These are phyloP conservation scores for Lasiosphaeria hispida DNA, from an alignment of 495 filamentous ascomycete species.

Conservation along the genomic window DNA sequence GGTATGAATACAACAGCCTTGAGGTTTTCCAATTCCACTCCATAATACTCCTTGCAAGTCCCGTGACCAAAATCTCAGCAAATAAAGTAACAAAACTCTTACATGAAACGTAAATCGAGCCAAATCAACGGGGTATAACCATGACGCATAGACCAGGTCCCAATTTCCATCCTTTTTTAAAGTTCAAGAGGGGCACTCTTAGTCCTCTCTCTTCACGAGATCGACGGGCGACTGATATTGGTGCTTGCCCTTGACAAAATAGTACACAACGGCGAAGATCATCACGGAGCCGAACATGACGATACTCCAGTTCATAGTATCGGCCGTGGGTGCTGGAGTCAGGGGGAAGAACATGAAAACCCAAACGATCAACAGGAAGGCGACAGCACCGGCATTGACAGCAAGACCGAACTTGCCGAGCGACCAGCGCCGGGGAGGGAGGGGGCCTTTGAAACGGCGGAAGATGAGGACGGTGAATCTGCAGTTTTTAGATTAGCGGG, in stretches of 20 bases:
- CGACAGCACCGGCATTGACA: slow-evolving; percentile 36
- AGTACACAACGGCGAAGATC: slow-evolving; percentile 25
- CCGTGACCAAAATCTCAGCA: too few species aligned
- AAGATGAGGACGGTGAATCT: slow-evolving; percentile 27
- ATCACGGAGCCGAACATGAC: slow-evolving; percentile 45
- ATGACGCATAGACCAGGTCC: too few species aligned
- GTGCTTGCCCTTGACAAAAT: slow-evolving; percentile 19
- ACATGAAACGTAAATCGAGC: too few species aligned
- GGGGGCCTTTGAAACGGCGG: slow-evolving; percentile 33
- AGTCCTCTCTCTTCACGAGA: slow-evolving; percentile 16
- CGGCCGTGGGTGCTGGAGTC: slow-evolving; percentile 31
- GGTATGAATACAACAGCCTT: too few species aligned
- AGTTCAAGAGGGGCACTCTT: not conserved
- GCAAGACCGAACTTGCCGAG: slow-evolving; percentile 33
- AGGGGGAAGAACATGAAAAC: slow-evolving; percentile 46
- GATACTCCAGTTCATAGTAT: slow-evolving; percentile 50
- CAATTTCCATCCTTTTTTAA: too few species aligned
- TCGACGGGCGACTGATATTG: slow-evolving; percentile 15
- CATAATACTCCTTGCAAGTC: too few species aligned
- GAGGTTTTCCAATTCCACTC: too few species aligned
- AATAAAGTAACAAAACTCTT: too few species aligned
- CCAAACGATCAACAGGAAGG: slow-evolving; percentile 35
- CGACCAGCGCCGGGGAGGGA: slow-evolving; percentile 43
- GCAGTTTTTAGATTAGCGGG: not conserved
- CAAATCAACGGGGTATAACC: too few species aligned